Conservation (phyloP, 352 stramenopile species). For the Phytophthora ramorum region DNA sequence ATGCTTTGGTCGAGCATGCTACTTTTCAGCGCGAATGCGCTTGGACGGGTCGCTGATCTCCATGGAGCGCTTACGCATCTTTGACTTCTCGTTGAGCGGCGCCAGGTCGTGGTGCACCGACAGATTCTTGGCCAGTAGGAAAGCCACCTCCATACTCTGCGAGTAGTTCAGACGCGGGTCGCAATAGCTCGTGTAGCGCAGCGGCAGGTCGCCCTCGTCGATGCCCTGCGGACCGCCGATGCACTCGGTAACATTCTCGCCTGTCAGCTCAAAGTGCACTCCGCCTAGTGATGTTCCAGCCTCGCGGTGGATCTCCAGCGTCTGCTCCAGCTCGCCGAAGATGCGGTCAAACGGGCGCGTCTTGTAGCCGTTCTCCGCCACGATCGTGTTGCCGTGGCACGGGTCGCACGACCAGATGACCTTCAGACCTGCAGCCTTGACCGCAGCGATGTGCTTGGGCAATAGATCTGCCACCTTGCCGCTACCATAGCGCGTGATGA, state of each 20-base stretch:
- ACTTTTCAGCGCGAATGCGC: slow-evolving; percentile 41
- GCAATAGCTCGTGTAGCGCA: slow-evolving; percentile 97
- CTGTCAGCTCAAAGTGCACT: slow-evolving; percentile 98
- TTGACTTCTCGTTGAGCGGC: slow-evolving; percentile 67
- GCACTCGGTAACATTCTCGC: slow-evolving; percentile 99
- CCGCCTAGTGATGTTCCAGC: slow-evolving; percentile 94
- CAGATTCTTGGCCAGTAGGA: slow-evolving; percentile 95
- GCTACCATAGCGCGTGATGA: slow-evolving; percentile 98
- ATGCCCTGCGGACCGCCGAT: slow-evolving; percentile 96
- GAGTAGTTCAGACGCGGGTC: slow-evolving; percentile 98
- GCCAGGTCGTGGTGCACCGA: slow-evolving; percentile 72
- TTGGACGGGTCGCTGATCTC: slow-evolving; percentile 54
- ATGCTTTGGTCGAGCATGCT: slow-evolving; percentile 3
- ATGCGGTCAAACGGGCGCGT: slow-evolving; percentile 97
- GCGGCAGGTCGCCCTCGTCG: slow-evolving; percentile 92
- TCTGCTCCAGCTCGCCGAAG: slow-evolving; percentile 96
- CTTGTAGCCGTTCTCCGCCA: slow-evolving; percentile 96
- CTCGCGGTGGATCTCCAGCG: slow-evolving; percentile 97
- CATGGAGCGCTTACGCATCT: slow-evolving; percentile 66
- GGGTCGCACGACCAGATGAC: slow-evolving; percentile 98
- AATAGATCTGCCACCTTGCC: slow-evolving; percentile 94
- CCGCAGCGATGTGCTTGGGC: slow-evolving; percentile 95
- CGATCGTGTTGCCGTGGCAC: slow-evolving; percentile 98
- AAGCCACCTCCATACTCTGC: slow-evolving; percentile 98
- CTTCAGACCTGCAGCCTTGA: slow-evolving; percentile 94